These are phyloP conservation scores for Verticillium tricorpus DNA, from an alignment of 2,329 filamentous ascomycete genomes.

Conservation along the genomic window DNA sequence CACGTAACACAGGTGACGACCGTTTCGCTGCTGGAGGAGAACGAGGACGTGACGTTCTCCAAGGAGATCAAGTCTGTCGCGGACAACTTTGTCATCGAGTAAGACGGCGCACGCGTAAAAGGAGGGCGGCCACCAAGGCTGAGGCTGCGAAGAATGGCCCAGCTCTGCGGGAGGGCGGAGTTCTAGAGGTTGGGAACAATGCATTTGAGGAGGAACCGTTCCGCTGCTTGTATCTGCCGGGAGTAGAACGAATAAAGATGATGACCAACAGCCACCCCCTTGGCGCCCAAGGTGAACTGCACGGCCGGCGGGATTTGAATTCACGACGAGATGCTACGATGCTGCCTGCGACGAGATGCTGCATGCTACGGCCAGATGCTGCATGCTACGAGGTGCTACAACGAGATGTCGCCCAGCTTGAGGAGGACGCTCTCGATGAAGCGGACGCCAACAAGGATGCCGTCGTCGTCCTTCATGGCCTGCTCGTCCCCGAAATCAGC, in stretches of 20 bases:
- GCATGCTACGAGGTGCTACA: background rate
- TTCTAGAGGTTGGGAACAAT: background rate
- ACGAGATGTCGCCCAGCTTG: background rate
- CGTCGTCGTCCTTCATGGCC: slow-evolving; percentile 22
- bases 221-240: background rate
- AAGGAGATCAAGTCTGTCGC: slow-evolving; percentile 76
- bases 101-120: slow-evolving; percentile 23
- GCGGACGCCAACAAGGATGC: slow-evolving; percentile 20
- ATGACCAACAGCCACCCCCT: background rate
- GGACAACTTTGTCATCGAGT: slow-evolving; percentile 74
- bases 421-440: slow-evolving; percentile 18
- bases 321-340: no score
- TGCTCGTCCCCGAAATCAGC: slow-evolving; percentile 22
- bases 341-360: background rate
- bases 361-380: no score
- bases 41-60: slow-evolving; percentile 75
- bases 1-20: slow-evolving; percentile 48
- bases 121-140: no score
- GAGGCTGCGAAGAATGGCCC: background rate
- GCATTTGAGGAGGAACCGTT: background rate
- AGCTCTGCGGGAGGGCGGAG: background rate
- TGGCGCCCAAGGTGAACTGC: background rate
- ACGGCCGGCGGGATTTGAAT: no score
- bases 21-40: slow-evolving; percentile 68
- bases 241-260: background rate